Conservation (phyloP, 2,329 filamentous ascomycete species). For the Trichoderma lentiforme region DNA sequence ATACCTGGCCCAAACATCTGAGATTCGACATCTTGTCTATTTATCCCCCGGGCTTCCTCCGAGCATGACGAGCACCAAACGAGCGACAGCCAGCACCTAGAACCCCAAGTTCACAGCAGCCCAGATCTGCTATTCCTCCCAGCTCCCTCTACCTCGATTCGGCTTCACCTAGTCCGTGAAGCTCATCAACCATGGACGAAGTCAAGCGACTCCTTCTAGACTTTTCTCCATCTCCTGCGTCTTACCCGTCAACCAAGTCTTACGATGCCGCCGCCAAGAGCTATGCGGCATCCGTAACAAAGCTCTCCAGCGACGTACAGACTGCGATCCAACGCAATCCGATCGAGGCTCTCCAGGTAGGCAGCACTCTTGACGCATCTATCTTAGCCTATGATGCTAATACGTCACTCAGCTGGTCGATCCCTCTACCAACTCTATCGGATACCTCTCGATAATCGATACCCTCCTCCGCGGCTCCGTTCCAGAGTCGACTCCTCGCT, state of each 20-base stretch:
- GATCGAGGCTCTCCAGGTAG: constrained; percentile 41
- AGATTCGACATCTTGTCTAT: not conserved
- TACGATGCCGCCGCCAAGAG: constrained; percentile 41
- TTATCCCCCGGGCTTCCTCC: not conserved
- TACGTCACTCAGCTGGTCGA: constrained; percentile 40
- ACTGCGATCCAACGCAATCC: constrained; percentile 34
- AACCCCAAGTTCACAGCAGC: not conserved
- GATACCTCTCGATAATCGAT: constrained; percentile 49
- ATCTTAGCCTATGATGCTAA: not conserved
- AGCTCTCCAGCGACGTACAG: constrained; percentile 35
- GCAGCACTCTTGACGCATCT: not conserved
- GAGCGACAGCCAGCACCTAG: not conserved
- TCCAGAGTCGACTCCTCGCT: constrained; percentile 31
- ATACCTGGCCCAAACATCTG: not conserved
- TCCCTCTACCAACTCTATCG: constrained; percentile 48
- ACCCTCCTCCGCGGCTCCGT: constrained; percentile 30
- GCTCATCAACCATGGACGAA: constrained; percentile 31
- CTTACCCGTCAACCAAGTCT: constrained; percentile 28
- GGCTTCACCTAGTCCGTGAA: not conserved
- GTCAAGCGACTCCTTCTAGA: constrained; percentile 34
- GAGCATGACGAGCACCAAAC: constrained; percentile 15
- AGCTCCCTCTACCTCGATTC: not conserved
- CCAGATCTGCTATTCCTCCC: not conserved
- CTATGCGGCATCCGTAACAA: constrained; percentile 39
- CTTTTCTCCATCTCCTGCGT: constrained; percentile 37